Base-by-base conservation (phyloP, 495 filamentous ascomycete species). In the Trichoderma reesei region DNA sequence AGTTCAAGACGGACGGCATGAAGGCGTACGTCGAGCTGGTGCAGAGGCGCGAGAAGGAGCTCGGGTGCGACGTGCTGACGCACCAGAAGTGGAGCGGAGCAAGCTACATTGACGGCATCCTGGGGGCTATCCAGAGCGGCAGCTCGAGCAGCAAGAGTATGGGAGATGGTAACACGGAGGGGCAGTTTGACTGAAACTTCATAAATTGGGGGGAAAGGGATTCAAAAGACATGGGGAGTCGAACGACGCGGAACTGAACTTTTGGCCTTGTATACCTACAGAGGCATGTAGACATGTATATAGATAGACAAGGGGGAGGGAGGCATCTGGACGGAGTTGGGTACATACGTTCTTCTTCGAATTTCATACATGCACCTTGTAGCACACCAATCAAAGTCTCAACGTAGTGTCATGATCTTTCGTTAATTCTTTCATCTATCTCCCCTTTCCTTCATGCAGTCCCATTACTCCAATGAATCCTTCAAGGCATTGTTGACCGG, bases 31-130 rank as follows among this genome's bases (percentile, higher is more conserved):
- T 98, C 6, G 87, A 95, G 39, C 75, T 96, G 5, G 85, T 98
- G 42, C 94, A 98, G 72, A 76, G 82, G 42, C 82, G 87, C 60
- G 94, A 98, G 80, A 96, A 96, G 78, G 93, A 96, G 65, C 73
- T 94, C 7, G 92, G 91, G 14, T 91, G 91, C 26, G 94, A 98
- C 71, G 94, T 98, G 16, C 79, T 98, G 64, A 98, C 93, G 39
- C 94, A 98, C 74, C 94, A 98, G 80, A 96, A 95, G 70, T 98
- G 94, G 93, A 96, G 91, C 69, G 94, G 94, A 11, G 94, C 94
- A 0, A 79, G 79, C 18, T 96, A 96, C 71, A 87, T 98, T 65
- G 94, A 98, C 77, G 93, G 91, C 3, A 94, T 98, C 41, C 69
- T 98, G 39, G 92, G 93, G 2, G 86, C 89, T 1, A 93, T 98